phyloP scores from a whole-genome alignment of 164 flowering plant species.

The Vitis cinerea region DNA sequence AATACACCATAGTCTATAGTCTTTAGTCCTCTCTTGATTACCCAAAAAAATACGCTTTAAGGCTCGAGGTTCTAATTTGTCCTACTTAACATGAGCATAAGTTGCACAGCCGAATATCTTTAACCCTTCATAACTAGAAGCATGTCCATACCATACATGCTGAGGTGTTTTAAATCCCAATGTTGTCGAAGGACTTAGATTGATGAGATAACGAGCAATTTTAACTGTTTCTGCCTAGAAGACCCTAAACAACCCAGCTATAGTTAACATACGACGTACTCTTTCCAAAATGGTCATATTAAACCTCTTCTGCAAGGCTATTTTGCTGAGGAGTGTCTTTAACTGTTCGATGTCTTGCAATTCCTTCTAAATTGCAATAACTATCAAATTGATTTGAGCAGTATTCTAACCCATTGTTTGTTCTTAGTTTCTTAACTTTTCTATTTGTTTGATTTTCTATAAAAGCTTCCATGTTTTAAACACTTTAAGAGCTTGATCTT shows the following conservation, averaged over 20 bases:
- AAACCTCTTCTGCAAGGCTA: conserved; percentile 10
- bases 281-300: conserved; percentile 6
- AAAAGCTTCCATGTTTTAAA: conserved; percentile 2
- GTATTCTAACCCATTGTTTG: not conserved
- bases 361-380: not conserved
- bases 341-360: conserved; percentile 1
- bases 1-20: too few species aligned
- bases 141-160: not conserved
- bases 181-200: not conserved
- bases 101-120: conserved; percentile 3
- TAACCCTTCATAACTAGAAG: not conserved
- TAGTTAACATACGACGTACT: not conserved
- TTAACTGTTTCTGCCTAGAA: conserved; percentile 5
- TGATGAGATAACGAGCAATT: conserved; percentile 3
- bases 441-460: conserved; percentile 5
- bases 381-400: not conserved
- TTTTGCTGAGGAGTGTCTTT: conserved; percentile 11
- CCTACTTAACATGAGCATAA: conserved; percentile 5
- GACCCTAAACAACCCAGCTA: not conserved
- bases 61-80: conserved; percentile 6
- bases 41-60: conserved; percentile 5
- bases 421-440: not conserved
- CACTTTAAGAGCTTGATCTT: not conserved
- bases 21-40: too few species aligned
- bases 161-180: not conserved